Evolutionary conservation across 495 filamentous ascomycete genomes (phyloP).

Genomic region (Cercophora samala): DNA sequence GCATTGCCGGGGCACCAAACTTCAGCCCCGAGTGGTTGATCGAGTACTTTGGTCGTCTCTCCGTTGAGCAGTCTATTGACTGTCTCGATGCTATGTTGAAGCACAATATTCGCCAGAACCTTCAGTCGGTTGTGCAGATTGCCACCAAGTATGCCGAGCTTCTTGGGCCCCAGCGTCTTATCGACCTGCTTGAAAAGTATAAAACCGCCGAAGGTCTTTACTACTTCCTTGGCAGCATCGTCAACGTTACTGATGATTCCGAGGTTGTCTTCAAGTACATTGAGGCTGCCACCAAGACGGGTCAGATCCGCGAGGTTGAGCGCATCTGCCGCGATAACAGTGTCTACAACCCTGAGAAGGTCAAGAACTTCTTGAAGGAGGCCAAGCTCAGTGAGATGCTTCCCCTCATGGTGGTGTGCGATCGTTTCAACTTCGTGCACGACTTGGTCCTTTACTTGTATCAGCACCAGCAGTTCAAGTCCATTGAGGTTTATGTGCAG

Average conservation of each 20-base stretch:
- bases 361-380: conserved; percentile 99
- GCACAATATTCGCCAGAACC: conserved; percentile 92
- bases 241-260: conserved; percentile 91
- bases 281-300: conserved; percentile 89
- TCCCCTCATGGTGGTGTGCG: conserved; percentile 96
- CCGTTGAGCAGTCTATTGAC: conserved; percentile 89
- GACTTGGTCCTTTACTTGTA: conserved; percentile 97
- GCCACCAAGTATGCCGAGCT: conserved; percentile 98
- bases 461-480: conserved; percentile 99
- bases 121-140: conserved; percentile 89
- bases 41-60: conserved; percentile 87
- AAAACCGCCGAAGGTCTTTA: conserved; percentile 94
- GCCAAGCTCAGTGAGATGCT: conserved; percentile 88
- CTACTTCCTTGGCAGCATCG: conserved; percentile 96
- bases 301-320: conserved; percentile 91
- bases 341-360: conserved; percentile 91
- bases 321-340: conserved; percentile 93
- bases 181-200: conserved; percentile 95
- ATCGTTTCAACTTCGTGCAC: conserved; percentile 97
- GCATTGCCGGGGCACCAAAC: conserved; percentile 75
- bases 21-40: conserved; percentile 87
- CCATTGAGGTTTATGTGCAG: conserved; percentile 99
- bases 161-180: conserved; percentile 81
- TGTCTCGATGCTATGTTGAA: conserved; percentile 95
- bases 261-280: conserved; percentile 99